Base-by-base conservation (phyloP, 805 yeast species). In the Kluyveromyces wickerhamii region DNA sequence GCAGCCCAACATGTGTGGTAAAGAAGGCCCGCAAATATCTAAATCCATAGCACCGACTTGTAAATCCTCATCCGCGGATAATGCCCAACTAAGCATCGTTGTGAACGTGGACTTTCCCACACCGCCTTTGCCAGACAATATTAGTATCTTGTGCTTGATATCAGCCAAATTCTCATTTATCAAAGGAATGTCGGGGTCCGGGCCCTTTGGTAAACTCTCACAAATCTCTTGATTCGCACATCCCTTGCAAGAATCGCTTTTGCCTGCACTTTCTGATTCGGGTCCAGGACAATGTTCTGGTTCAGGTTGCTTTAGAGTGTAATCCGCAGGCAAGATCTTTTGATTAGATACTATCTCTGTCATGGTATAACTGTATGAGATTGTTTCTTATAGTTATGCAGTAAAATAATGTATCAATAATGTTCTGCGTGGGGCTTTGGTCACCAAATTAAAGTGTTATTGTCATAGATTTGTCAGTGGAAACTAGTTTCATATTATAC, bases 261-360 rank as follows among this genome's bases (percentile, higher is more conserved):
- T 76, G 6, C 99, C 99, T 2, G 99, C 98, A 35, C 63, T 60
- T 47, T 87, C 96, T 2, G 94, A 80, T 53, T 89, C 96, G 2
- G 97, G 95, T 1, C 98, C 99, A 0, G 98, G 98, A 63, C 99
- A 92, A 59, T 92, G 97, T 53, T 87, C 96, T 1, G 98, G 97
- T 51, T 81, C 94, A 1, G 92, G 87, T 1, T 78, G 84, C 36
- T 67, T 65, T 17, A 72, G 37, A 21, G 45, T 47, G 36, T 52
- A 52, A 21, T 54, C 57, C 25, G 50, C 45, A 7, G 52, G 55
- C 24, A 48, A 26, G 10, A 47, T 34, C 17, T 28, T 24, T 20
- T 23, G 18, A 27, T 14, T 21, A 18, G 22, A 15, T n/a, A 35
- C 35, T 15, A 39, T 34, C 18, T 35, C 39, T 13, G 42, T 30